Evolutionary conservation across 2,329 filamentous ascomycete genomes (phyloP).

Genomic region (Beauveria scarabaeidicola): DNA sequence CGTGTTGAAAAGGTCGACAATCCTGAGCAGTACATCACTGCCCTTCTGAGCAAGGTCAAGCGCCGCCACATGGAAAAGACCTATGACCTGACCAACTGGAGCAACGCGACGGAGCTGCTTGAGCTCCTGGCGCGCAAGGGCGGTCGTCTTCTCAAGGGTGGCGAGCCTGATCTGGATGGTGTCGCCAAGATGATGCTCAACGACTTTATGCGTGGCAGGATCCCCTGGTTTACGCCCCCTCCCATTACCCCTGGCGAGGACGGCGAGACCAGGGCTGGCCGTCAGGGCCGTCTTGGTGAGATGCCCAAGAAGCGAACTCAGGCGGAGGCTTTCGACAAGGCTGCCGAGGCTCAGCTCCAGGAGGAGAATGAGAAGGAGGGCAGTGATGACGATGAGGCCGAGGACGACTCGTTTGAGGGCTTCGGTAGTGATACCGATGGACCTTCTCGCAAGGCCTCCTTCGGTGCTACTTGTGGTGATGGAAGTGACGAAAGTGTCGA

Average conservation of each 20-base stretch:
- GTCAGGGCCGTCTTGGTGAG: constrained; percentile 73
- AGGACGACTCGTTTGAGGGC: constrained; percentile 31
- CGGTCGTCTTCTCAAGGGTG: constrained; percentile 77
- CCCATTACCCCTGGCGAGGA: constrained; percentile 47
- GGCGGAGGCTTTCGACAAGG: constrained; percentile 28
- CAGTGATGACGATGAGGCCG: constrained; percentile 26
- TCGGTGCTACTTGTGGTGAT: constrained; percentile 20
- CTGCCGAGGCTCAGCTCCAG: constrained; percentile 24
- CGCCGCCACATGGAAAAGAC: constrained; percentile 84
- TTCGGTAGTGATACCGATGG: constrained; percentile 28
- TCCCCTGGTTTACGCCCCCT: constrained; percentile 90
- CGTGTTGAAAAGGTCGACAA: constrained; percentile 94
- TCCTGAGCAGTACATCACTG: constrained; percentile 89
- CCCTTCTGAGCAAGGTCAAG: constrained; percentile 72
- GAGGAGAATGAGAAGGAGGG: constrained; percentile 40
- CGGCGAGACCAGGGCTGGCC: constrained; percentile 51
- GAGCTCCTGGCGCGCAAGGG: constrained; percentile 81
- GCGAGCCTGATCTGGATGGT: constrained; percentile 90
- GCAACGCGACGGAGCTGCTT: constrained; percentile 70
- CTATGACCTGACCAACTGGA: constrained; percentile 78
- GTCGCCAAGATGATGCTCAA: constrained; percentile 96
- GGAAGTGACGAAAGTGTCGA: constrained; percentile 34
- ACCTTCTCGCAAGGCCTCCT: constrained; percentile 23
- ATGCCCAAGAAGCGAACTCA: constrained; percentile 70
- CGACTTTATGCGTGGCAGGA: constrained; percentile 89